A percentile compares a stretch with the other conserved stretches of the same genome.
Conservation (phyloP, 2,329 filamentous ascomycete genomes). For the Drechslerella dactyloides region DNA sequence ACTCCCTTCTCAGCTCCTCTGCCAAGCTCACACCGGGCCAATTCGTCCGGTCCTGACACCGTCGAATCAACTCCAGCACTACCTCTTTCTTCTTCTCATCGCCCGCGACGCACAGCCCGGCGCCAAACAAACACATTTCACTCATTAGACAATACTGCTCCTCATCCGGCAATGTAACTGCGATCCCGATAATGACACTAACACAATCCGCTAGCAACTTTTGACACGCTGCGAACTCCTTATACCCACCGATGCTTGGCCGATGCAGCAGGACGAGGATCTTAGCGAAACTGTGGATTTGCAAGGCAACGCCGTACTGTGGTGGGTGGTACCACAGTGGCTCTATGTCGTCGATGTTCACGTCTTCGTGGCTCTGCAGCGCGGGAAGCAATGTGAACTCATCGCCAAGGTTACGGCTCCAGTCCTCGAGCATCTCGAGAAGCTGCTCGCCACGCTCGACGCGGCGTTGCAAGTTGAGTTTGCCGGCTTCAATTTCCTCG, state of each 20-base stretch:
- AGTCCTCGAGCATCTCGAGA: constrained; percentile 62
- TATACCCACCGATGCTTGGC: constrained; percentile 62
- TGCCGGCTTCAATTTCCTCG: constrained; percentile 61
- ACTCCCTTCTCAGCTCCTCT: constrained; percentile 56
- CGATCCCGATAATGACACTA: constrained; percentile 63
- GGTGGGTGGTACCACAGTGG: constrained; percentile 64
- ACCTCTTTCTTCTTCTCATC: constrained; percentile 57
- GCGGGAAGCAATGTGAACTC: constrained; percentile 60
- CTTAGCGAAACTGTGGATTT: constrained; percentile 64
- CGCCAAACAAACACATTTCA: constrained; percentile 60
- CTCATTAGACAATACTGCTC: constrained; percentile 59
- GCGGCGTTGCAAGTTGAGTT: constrained; percentile 59
- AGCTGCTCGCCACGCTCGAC: constrained; percentile 62
- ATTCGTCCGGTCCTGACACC: constrained; percentile 58
- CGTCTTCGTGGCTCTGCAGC: constrained; percentile 51
- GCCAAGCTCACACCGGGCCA: constrained; percentile 58
- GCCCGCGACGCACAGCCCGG: constrained; percentile 59
- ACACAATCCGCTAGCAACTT: constrained; percentile 61
- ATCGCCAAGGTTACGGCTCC: constrained; percentile 57
- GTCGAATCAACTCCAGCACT: constrained; percentile 58
- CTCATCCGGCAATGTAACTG: constrained; percentile 60
- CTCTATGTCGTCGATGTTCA: constrained; percentile 57
- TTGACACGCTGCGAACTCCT: constrained; percentile 61
- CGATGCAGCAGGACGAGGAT: constrained; percentile 65
- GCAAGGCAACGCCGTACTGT: constrained; percentile 62